These are phyloP conservation scores for Mycosphaerelloides madeirae DNA, from an alignment of 2,329 filamentous ascomycete genomes.

Conservation along the genomic window DNA sequence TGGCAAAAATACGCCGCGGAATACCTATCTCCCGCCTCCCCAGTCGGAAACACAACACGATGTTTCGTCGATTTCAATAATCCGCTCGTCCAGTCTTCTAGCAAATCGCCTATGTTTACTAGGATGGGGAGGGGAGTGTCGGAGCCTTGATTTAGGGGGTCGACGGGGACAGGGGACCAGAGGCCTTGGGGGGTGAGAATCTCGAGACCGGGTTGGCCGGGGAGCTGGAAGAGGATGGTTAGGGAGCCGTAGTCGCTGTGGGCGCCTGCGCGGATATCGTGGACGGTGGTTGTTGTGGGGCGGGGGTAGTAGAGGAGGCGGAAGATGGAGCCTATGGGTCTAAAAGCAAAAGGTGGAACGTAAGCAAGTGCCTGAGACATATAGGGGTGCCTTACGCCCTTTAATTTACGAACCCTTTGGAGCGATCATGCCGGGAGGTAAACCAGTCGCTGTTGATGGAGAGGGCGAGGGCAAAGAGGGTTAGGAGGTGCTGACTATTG, in stretches of 20 bases:
- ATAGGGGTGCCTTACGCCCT: no score
- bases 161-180: constrained; percentile 43
- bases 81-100: constrained; percentile 87
- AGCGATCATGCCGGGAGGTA: constrained; percentile 54
- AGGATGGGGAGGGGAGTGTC: constrained; percentile 56
- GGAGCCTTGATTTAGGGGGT: constrained; percentile 30
- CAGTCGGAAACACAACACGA: constrained; percentile 67
- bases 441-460: constrained; percentile 53
- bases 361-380: no score
- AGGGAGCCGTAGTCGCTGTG: constrained; percentile 79
- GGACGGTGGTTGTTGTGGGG: constrained; percentile 14
- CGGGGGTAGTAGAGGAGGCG: constrained; percentile 50
- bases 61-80: constrained; percentile 84
- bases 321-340: constrained; percentile 49
- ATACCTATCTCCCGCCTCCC: constrained; percentile 28
- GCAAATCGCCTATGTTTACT: constrained; percentile 65
- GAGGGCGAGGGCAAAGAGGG: constrained; percentile 73
- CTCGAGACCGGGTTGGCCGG: constrained; percentile 80
- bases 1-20: constrained; percentile 56
- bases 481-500: constrained; percentile 64
- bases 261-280: constrained; percentile 79
- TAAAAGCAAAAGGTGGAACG: no score
- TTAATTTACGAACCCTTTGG: no score
- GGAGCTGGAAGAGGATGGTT: constrained; percentile 75
- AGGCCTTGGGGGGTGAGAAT: constrained; percentile 56